phyloP scores from a whole-genome alignment of 2,329 filamentous ascomycete genomes.

The Aspergillus sp. region DNA sequence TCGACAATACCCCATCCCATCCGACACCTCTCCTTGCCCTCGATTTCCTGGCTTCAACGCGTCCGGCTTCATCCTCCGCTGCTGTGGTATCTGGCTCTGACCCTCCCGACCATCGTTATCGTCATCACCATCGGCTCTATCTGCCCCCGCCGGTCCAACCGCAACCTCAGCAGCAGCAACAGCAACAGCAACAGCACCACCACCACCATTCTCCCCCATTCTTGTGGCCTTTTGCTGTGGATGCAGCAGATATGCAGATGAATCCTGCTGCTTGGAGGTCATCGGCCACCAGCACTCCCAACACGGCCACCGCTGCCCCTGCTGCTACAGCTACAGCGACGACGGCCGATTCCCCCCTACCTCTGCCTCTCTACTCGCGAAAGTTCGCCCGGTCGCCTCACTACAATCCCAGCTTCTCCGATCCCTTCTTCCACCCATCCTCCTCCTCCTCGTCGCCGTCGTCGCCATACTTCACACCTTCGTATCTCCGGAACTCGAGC shows the following conservation, averaged over 20 bases:
- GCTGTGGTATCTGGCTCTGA: slow-evolving; percentile 29
- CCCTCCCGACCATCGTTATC: slow-evolving; percentile 25
- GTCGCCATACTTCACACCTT: slow-evolving; percentile 64
- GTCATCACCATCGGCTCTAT: slow-evolving; percentile 30
- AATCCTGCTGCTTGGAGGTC: slow-evolving; percentile 41
- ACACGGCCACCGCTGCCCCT: no score
- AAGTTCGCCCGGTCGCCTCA: slow-evolving; percentile 35
- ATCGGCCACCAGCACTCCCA: slow-evolving; percentile 10
- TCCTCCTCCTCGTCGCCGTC: slow-evolving; percentile 21
- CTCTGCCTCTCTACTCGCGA: slow-evolving; percentile 41
- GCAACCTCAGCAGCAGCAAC: background rate
- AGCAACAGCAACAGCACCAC: slow-evolving; percentile 21
- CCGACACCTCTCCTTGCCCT: slow-evolving; percentile 31
- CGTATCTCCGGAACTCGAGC: slow-evolving; percentile 69
- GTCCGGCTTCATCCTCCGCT: slow-evolving; percentile 48
- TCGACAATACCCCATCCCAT: slow-evolving; percentile 23
- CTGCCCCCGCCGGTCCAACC: slow-evolving; percentile 27
- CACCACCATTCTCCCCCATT: slow-evolving; percentile 25
- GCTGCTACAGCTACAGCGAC: background rate
- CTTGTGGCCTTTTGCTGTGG: slow-evolving; percentile 24
- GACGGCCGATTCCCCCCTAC: slow-evolving; percentile 18
- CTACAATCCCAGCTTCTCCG: slow-evolving; percentile 3
- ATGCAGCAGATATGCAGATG: slow-evolving; percentile 43
- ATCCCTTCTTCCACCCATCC: slow-evolving; percentile 17
- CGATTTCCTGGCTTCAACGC: slow-evolving; percentile 52